Evolutionary conservation across 371 early-diverging fungal species (phyloP).

Genomic region (Mortierella sp.): DNA sequence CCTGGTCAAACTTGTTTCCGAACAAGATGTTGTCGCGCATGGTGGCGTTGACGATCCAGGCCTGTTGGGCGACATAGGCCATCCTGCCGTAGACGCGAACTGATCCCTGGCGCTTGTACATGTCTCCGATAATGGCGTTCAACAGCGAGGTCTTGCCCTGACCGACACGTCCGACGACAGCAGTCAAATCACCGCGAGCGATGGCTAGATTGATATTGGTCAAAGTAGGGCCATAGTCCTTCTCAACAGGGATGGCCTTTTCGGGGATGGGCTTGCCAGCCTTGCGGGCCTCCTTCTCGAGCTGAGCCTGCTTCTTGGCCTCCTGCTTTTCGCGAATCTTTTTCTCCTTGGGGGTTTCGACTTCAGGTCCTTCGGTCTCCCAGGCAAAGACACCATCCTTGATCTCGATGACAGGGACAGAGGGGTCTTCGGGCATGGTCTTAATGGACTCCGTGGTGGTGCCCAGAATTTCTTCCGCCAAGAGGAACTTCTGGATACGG

Average conservation of each 20-base stretch:
- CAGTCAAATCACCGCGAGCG: slow-evolving; percentile 39
- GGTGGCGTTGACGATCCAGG: slow-evolving; percentile 66
- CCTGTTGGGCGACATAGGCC: too few species aligned
- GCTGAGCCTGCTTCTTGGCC: slow-evolving; percentile 17
- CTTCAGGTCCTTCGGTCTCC: slow-evolving; percentile 19
- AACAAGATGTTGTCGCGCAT: slow-evolving; percentile 65
- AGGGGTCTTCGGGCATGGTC: slow-evolving; percentile 19
- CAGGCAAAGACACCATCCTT: slow-evolving; percentile 27
- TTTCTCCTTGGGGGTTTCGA: slow-evolving; percentile 19
- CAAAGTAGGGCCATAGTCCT: slow-evolving; percentile 24
- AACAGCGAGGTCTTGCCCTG: slow-evolving; percentile 61
- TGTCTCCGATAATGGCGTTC: slow-evolving; percentile 57
- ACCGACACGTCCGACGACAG: slow-evolving; percentile 60
- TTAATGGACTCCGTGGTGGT: slow-evolving; percentile 2
- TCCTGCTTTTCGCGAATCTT: slow-evolving; percentile 14
- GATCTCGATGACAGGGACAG: slow-evolving; percentile 16
- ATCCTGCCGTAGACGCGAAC: too few species aligned
- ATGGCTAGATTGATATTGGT: slow-evolving; percentile 27
- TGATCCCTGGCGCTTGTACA: too few species aligned
- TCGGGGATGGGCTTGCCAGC: slow-evolving; percentile 25
- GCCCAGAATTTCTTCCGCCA: slow-evolving; percentile 67
- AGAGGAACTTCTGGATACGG: slow-evolving; percentile 72
- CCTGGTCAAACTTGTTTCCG: slow-evolving; percentile 60
- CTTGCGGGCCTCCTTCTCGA: slow-evolving; percentile 19
- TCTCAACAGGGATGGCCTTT: slow-evolving; percentile 3